Conservation (phyloP, 495 filamentous ascomycete species). For the Cercophora newfieldiana region DNA sequence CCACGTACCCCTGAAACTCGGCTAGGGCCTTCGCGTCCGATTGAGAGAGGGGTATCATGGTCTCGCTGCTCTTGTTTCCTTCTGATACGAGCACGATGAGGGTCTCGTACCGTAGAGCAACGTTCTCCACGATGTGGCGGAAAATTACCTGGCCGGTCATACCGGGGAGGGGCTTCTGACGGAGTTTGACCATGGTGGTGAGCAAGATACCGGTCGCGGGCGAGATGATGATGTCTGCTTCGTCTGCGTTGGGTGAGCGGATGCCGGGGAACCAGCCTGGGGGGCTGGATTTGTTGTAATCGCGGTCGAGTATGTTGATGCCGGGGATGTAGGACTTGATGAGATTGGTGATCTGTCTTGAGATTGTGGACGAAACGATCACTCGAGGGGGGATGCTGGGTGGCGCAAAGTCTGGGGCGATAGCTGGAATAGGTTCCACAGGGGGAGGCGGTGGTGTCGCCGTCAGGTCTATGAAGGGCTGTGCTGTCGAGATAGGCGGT, state of each 20-base stretch:
- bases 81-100: constrained; percentile 71
- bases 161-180: constrained; percentile 70
- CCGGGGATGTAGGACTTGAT: constrained; percentile 53
- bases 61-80: constrained; percentile 41
- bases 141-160: constrained; percentile 50
- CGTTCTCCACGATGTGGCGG: constrained; percentile 55
- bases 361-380: constrained; percentile 51
- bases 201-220: constrained; percentile 67
- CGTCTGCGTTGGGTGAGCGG: constrained; percentile 45
- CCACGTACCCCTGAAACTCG: constrained; percentile 55
- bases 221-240: constrained; percentile 78
- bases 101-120: constrained; percentile 64
- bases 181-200: constrained; percentile 71
- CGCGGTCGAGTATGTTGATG: constrained; percentile 60
- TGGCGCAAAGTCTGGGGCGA: constrained; percentile 22
- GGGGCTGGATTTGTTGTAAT: constrained; percentile 49
- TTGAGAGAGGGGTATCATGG: constrained; percentile 37
- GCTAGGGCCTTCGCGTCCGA: constrained; percentile 54
- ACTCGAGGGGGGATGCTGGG: constrained; percentile 37
- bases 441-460: constrained; percentile 9
- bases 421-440: constrained; percentile 23
- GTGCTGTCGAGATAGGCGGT: neutral
- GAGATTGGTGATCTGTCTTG: constrained; percentile 45
- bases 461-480: neutral
- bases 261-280: constrained; percentile 32